Percentiles rank a stretch among this genome's conserved stretches.
These are phyloP conservation scores for Flaveria bidentis DNA, from an alignment of 129 eudicot species.

Conservation along the genomic window DNA sequence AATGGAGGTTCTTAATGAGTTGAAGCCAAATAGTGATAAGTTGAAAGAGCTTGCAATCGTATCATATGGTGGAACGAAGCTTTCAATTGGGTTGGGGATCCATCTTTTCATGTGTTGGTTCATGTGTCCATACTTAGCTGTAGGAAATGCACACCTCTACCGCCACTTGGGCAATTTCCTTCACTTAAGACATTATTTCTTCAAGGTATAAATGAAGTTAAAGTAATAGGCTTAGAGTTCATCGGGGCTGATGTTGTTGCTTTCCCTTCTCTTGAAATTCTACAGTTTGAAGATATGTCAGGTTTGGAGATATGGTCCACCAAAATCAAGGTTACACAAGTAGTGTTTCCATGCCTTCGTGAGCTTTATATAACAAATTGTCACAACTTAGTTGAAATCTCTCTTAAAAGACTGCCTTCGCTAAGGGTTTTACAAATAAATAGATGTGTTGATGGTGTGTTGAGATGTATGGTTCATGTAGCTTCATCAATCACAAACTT, in stretches of 20 bases:
- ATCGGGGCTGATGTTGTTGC: not conserved
- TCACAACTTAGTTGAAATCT: no score
- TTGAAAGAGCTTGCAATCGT: not conserved
- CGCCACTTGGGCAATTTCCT: not conserved
- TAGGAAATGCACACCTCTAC: conserved; percentile 5
- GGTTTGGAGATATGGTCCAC: conserved; percentile 4
- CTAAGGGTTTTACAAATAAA: no score
- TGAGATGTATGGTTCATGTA: no score
- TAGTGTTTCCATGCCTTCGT: no score
- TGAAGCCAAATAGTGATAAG: not conserved
- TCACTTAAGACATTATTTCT: conserved; percentile 5
- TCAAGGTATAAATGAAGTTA: conserved; percentile 5
- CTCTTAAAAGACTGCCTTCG: no score
- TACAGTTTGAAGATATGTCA: not conserved
- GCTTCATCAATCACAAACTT: not conserved
- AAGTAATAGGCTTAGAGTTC: conserved; percentile 2
- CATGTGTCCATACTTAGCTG: not conserved
- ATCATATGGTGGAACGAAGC: not conserved
- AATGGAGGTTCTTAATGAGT: not conserved
- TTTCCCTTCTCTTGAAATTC: not conserved
- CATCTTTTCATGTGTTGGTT: conserved; percentile 8
- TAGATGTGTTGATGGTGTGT: no score
- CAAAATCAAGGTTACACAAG: not conserved
- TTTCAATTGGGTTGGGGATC: conserved; percentile 40
- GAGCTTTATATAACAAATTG: no score